These are phyloP conservation scores for Trichoderma semiorbis DNA, from an alignment of 2,329 filamentous ascomycete species.

Conservation along the genomic window DNA sequence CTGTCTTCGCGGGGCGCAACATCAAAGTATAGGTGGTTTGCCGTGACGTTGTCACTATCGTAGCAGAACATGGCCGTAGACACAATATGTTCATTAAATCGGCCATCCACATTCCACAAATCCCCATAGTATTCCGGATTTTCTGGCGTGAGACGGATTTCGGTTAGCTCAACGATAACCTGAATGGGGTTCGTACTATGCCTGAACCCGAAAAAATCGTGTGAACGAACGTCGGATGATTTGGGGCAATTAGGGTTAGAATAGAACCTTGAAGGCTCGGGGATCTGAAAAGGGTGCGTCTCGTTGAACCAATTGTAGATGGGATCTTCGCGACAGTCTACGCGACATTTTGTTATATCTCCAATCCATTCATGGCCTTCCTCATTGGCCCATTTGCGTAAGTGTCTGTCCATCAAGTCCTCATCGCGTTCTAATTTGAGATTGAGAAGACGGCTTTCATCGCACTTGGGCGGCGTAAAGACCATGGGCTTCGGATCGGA, in stretches of 20 bases:
- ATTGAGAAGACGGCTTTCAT: too few relatives aligned
- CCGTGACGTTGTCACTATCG: not conserved
- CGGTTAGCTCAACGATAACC: not conserved
- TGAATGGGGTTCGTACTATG: too few relatives aligned
- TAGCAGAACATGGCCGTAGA: not conserved
- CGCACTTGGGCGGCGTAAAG: too few relatives aligned
- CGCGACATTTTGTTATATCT: rapidly evolving
- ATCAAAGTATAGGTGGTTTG: not conserved
- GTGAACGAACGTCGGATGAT: too few relatives aligned
- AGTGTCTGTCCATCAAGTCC: rapidly evolving
- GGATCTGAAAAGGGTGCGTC: not conserved
- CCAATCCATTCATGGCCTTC: not conserved
- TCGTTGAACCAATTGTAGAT: not conserved
- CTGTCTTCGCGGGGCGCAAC: too few relatives aligned
- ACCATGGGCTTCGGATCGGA: too few relatives aligned
- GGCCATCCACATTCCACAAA: not conserved
- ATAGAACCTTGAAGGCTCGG: too few relatives aligned
- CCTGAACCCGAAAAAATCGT: too few relatives aligned
- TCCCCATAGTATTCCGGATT: not conserved
- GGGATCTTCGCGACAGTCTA: rapidly evolving
- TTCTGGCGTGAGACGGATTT: not conserved
- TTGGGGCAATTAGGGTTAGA: too few relatives aligned
- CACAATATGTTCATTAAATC: not conserved
- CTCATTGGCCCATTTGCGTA: not conserved
- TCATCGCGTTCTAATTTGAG: too few relatives aligned